phyloP scores from a whole-genome alignment of 2,329 filamentous ascomycete species.

The Fusarium subglutinans region DNA sequence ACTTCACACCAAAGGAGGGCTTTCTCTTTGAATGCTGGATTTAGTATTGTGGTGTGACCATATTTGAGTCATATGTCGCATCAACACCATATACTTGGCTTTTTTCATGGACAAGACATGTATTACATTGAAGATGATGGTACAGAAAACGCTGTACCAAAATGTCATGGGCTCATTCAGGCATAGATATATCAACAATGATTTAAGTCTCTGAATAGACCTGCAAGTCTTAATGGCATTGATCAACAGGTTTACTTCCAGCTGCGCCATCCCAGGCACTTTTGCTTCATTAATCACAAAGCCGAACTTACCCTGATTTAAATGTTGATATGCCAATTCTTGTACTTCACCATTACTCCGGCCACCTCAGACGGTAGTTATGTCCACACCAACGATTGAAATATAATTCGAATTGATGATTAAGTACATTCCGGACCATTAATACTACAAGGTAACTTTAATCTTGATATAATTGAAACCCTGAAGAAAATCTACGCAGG shows the following conservation, averaged over 20 bases:
- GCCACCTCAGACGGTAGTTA: neutral
- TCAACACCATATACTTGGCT: neutral
- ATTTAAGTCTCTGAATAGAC: neutral
- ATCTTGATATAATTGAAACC: fast-evolving
- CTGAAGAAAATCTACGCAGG: neutral
- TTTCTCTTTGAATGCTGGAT: neutral
- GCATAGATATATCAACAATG: neutral
- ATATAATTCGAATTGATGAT: neutral
- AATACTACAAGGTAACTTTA: fast-evolving
- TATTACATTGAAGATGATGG: neutral
- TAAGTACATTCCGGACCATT: neutral
- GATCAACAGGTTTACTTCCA: neutral
- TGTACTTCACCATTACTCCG: neutral
- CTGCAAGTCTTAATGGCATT: neutral
- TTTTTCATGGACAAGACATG: neutral
- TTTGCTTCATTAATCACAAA: neutral
- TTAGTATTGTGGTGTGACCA: neutral
- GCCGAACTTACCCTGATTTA: neutral
- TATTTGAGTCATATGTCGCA: neutral
- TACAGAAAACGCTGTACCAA: neutral
- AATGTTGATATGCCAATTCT: neutral
- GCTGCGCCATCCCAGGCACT: neutral
- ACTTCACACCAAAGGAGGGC: no score
- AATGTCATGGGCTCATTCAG: neutral
- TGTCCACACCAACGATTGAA: neutral